Conservation (phyloP, 2,329 filamentous ascomycete species). For the Talaromyces rugulosus region DNA sequence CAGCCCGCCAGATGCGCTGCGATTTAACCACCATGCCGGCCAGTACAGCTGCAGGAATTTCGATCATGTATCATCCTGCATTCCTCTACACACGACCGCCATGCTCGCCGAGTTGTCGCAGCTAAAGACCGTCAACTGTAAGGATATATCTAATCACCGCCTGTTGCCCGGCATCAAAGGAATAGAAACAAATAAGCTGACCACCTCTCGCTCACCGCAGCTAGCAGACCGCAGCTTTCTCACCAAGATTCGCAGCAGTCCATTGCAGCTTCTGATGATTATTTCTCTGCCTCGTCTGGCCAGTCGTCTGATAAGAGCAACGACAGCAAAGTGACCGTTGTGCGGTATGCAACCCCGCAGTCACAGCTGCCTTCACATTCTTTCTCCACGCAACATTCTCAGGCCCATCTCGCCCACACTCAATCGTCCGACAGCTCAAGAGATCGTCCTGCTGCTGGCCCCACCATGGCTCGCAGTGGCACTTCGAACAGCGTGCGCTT, state of each 20-base stretch:
- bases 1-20: not conserved
- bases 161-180: conserved; percentile 17
- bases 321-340: conserved; percentile 34
- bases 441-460: conserved; percentile 1
- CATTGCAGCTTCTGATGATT: conserved; percentile 47
- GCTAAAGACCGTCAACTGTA: conserved; percentile 38
- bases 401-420: conserved; percentile 22
- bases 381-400: conserved; percentile 26
- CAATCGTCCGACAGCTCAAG: conserved; percentile 4
- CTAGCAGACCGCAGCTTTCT: conserved; percentile 41
- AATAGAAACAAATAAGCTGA: conserved; percentile 15
- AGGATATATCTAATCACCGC: conserved; percentile 13
- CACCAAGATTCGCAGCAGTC: conserved; percentile 43
- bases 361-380: conserved; percentile 30
- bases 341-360: conserved; percentile 43
- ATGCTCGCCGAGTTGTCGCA: conserved; percentile 26
- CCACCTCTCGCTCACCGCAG: conserved; percentile 20
- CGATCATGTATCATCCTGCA: not conserved
- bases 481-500: conserved; percentile 26
- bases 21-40: conserved; percentile 3
- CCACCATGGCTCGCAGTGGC: conserved; percentile 7
- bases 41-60: not conserved
- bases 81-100: conserved; percentile 17
- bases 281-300: conserved; percentile 44
- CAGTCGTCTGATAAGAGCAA: conserved; percentile 26